These are phyloP conservation scores for Lipomyces sp. DNA, from an alignment of 805 yeast genomes.

Conservation along the genomic window DNA sequence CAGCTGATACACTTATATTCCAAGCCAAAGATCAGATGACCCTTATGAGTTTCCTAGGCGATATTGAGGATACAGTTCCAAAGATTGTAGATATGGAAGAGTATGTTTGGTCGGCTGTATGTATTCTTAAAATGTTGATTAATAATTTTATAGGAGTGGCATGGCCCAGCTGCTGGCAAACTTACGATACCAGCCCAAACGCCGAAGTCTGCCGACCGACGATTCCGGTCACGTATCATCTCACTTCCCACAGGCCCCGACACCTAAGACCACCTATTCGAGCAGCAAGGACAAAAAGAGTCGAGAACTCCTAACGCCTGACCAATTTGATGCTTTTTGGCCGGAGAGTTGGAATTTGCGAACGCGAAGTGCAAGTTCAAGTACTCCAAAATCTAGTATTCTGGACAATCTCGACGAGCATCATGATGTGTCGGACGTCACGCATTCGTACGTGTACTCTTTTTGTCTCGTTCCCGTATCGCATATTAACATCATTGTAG, in stretches of 20 bases:
- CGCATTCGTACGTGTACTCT: background rate
- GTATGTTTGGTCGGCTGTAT: background rate
- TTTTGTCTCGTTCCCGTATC: too few species aligned
- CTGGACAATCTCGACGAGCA: slow-evolving; percentile 7
- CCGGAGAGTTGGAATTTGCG: slow-evolving; percentile 7
- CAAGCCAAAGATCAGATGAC: slow-evolving; percentile 8
- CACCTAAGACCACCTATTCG: slow-evolving; percentile 2
- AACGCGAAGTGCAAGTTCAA: slow-evolving; percentile 9
- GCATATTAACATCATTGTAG: background rate
- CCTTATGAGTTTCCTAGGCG: slow-evolving; percentile 9
- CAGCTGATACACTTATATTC: slow-evolving; percentile 20
- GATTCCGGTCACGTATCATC: slow-evolving; percentile 1
- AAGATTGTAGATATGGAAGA: slow-evolving; percentile 11
- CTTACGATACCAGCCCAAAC: background rate
- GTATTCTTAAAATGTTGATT: too few species aligned
- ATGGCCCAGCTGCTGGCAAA: slow-evolving; percentile 1
- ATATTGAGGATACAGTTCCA: slow-evolving; percentile 1
- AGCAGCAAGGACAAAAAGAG: background rate
- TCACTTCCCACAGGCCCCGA: background rate
- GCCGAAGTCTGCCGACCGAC: slow-evolving; percentile 3
- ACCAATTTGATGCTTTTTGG: slow-evolving; percentile 3
- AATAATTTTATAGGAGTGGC: background rate
- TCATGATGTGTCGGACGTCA: slow-evolving; percentile 15
- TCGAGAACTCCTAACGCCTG: background rate
- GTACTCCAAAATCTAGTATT: slow-evolving; percentile 15